Conservation (phyloP, 495 filamentous ascomycete genomes). For the Gamarada debralockiae region DNA sequence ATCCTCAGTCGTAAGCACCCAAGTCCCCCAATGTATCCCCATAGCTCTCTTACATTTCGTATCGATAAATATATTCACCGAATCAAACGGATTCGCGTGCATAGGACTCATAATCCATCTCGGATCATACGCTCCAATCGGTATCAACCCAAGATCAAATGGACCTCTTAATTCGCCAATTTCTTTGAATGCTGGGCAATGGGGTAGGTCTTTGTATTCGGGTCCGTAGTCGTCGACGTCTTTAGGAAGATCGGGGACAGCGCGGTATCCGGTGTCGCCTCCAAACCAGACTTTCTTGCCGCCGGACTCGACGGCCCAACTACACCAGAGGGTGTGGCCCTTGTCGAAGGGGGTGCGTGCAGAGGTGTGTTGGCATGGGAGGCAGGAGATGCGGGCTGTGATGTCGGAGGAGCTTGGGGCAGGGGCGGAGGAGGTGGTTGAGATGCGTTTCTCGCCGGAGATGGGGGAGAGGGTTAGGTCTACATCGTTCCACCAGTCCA, state of each 20-base stretch:
- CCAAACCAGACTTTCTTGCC: constrained; percentile 74
- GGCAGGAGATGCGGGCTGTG: constrained; percentile 69
- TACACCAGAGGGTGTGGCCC: constrained; percentile 73
- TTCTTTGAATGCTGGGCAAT: constrained; percentile 83
- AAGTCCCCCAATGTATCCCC: constrained; percentile 93
- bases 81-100: constrained; percentile 87
- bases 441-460: constrained; percentile 24
- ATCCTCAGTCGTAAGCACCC: constrained; percentile 84
- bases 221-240: constrained; percentile 69
- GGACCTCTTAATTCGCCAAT: constrained; percentile 79
- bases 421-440: constrained; percentile 16
- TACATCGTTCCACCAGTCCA: constrained; percentile 93
- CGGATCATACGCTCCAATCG: constrained; percentile 89
- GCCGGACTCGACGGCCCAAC: constrained; percentile 77
- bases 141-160: constrained; percentile 92
- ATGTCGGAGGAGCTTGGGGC: constrained; percentile 40
- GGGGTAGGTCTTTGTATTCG: constrained; percentile 61
- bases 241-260: constrained; percentile 64
- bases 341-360: constrained; percentile 66
- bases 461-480: constrained; percentile 58
- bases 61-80: constrained; percentile 86
- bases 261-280: constrained; percentile 77
- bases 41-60: constrained; percentile 79
- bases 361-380: constrained; percentile 84
- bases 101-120: constrained; percentile 70